Evolutionary conservation across 495 filamentous ascomycete genomes (phyloP).

Genomic region (Tuber umbilicatum): DNA sequence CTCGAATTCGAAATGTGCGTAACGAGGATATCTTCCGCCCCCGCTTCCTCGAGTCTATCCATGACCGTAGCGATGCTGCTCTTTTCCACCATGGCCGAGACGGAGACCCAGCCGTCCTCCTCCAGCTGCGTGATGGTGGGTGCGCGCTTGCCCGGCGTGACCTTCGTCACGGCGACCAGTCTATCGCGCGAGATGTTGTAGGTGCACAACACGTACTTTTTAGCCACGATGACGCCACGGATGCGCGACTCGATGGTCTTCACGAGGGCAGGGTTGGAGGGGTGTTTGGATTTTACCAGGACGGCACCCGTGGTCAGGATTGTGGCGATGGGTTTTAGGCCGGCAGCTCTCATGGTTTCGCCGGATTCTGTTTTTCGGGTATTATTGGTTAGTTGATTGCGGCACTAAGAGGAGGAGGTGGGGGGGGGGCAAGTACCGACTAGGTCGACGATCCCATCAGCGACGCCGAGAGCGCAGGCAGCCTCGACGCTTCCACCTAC

Average conservation of each 20-base stretch:
- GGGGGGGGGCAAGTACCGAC: constrained; percentile 60
- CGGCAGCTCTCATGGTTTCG: constrained; percentile 95
- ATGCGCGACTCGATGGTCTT: constrained; percentile 77
- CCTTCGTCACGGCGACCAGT: constrained; percentile 60
- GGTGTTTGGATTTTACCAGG: constrained; percentile 81
- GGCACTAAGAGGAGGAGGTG: neutral
- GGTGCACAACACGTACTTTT: constrained; percentile 89
- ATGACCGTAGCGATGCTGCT: constrained; percentile 80
- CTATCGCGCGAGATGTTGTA: constrained; percentile 76
- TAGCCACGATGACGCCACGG: constrained; percentile 86
- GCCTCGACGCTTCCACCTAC: constrained; percentile 94
- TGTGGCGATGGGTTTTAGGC: constrained; percentile 92
- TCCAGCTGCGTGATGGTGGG: constrained; percentile 84
- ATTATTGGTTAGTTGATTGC: neutral
- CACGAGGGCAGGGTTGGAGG: constrained; percentile 71
- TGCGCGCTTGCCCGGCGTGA: constrained; percentile 92
- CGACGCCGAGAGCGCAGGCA: constrained; percentile 89
- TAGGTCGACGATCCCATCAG: constrained; percentile 94
- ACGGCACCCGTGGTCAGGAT: constrained; percentile 80
- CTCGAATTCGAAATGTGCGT: constrained; percentile 76
- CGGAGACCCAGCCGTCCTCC: constrained; percentile 84
- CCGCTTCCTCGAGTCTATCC: constrained; percentile 70
- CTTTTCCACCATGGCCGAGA: constrained; percentile 90
- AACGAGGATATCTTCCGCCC: constrained; percentile 83
- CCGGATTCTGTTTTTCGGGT: constrained; percentile 68